phyloP scores from a whole-genome alignment of 768 basidiomycete genomes.

The Serendipita vermifera region DNA sequence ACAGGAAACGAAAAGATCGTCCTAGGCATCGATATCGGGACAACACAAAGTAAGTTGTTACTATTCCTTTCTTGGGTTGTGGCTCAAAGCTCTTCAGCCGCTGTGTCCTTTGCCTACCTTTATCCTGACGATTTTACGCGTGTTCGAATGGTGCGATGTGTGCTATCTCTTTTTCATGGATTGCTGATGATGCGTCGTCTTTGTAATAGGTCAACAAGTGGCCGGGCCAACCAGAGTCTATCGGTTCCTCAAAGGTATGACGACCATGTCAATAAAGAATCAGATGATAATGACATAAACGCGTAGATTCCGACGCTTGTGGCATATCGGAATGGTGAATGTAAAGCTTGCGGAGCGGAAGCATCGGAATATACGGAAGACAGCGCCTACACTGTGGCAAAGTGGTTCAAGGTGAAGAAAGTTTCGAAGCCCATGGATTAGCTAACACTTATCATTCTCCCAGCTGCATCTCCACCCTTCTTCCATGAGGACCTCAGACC shows the following conservation, averaged over 20 bases:
- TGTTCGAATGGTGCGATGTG: background rate
- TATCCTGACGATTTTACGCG: background rate
- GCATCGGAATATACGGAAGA: background rate
- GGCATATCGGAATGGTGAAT: background rate
- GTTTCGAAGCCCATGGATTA: background rate
- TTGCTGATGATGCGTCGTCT: too few species aligned
- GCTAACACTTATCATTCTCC: background rate
- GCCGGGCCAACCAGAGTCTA: slow-evolving; percentile 2
- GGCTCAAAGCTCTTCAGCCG: background rate
- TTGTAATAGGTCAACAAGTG: slow-evolving; percentile 4
- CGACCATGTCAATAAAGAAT: background rate
- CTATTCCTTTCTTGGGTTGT: background rate
- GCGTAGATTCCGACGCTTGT: slow-evolving; percentile 1
- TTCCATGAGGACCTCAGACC: background rate
- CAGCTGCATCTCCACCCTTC: slow-evolving; percentile 4
- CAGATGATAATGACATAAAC: background rate
- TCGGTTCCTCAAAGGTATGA: background rate
- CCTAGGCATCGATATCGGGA: background rate
- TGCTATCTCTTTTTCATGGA: background rate
- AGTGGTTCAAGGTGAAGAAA: slow-evolving; percentile 10
- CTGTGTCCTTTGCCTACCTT: slow-evolving; percentile 5
- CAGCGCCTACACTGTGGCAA: background rate
- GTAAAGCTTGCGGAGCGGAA: background rate
- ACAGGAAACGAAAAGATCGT: slow-evolving; percentile 4
- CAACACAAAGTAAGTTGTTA: background rate